Conservation (phyloP, 345 rosid genomes). For the Clarkia xantiana region DNA sequence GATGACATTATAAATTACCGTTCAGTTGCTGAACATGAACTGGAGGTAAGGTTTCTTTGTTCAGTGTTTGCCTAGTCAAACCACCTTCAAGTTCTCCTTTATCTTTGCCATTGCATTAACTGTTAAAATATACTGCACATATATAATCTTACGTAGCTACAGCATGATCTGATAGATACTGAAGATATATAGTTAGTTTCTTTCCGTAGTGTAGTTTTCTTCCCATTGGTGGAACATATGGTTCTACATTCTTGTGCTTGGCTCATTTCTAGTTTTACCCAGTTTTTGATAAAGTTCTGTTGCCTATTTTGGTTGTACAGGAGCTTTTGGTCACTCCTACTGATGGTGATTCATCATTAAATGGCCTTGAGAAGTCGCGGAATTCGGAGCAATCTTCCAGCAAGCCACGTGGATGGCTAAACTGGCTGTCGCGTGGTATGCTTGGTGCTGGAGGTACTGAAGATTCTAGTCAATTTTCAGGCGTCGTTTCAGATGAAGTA, state of each 20-base stretch:
- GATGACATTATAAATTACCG: constrained; percentile 78
- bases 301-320: constrained; percentile 19
- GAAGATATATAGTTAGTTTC: not conserved
- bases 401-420: constrained; percentile 84
- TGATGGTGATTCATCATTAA: constrained; percentile 16
- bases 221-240: no score
- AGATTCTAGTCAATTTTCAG: constrained; percentile 85
- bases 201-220: not conserved
- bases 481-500: constrained; percentile 86
- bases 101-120: no score
- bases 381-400: constrained; percentile 38
- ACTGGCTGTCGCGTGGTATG: constrained; percentile 96
- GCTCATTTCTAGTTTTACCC: no score
- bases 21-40: constrained; percentile 68
- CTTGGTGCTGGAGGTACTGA: constrained; percentile 98
- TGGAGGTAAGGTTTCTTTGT: constrained; percentile 43
- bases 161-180: no score
- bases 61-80: not conserved
- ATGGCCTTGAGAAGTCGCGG: constrained; percentile 34
- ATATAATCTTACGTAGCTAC: no score
- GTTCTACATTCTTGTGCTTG: no score
- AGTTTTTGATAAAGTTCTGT: not conserved
- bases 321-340: constrained; percentile 32
- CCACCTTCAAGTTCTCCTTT: not conserved
- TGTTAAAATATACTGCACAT: no score